Evolutionary conservation across 2,329 filamentous ascomycete species (phyloP), one percentile per base, ranked within the genome.

Genomic region (Thielaviopsis cerberus): DNA sequence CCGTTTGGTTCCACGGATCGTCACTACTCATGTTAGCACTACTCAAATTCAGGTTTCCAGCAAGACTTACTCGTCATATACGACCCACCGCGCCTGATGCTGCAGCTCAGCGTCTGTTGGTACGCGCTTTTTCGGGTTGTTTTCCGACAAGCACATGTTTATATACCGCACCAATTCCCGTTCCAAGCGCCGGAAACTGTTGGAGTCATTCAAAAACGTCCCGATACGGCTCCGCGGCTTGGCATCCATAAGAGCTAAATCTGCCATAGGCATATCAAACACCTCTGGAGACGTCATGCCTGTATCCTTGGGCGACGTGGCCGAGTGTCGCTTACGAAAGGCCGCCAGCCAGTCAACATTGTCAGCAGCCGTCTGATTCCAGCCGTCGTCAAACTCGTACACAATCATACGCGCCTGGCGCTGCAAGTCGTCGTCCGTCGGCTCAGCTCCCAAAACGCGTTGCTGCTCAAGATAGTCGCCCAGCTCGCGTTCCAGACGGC

Each of bases 341-440:
- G 72, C 68, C 3, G 69, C 66, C 1, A 83, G 69, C 76, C 79
- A 81, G 3, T 71, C 66, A 2, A 69, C 62, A 61, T 79, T 78
- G 62, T 83, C 80, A 2, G 79, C 77, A 0, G 75, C 76, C 1
- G 80, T 83, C 64, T 82, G 80, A 62, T 82, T 82, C 79, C 80
- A 82, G 10, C 74, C 74, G 63, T 83, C 79, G 56, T 82, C 78
- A 59, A 73, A 76, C 53, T 80, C 78, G 66, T 80, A 82, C 23
- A 83, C 79, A 63, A 82, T 79, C 55, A 80, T 71, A 61, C 80
- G 74, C 23, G 79, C 79, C 63, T 81, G 71, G 26, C 69, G 70
- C 63, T 81, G 79, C 45, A 83, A 66, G 52, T 78, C 75, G 1
- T 72, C 72, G 60, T 83, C 77, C 0, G 72, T 72, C 0, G 77